Percentiles rank a stretch among this genome's conserved stretches.
Conservation (phyloP, 306 rosid genomes). For the Citrullus mucosospermus region DNA sequence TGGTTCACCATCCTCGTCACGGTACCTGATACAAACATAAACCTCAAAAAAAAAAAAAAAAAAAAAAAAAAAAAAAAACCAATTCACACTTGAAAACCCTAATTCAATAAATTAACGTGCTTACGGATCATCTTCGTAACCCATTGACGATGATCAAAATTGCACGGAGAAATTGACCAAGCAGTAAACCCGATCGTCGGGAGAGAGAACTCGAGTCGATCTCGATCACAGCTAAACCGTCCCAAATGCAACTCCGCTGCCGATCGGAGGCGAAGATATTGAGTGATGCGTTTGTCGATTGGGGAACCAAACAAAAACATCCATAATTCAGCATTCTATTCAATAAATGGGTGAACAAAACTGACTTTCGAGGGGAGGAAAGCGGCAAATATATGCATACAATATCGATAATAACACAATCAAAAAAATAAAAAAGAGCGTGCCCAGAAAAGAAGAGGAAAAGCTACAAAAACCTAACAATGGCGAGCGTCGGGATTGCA, state of each 20-base stretch:
- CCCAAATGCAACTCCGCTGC: background rate
- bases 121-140: slow-evolving; percentile 71
- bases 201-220: background rate
- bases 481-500: background rate
- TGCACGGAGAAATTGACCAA: background rate
- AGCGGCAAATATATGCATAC: background rate
- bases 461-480: background rate
- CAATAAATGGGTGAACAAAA: background rate
- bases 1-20: slow-evolving; percentile 91
- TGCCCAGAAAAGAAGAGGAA: background rate
- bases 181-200: background rate
- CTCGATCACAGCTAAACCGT: background rate
- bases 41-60: background rate
- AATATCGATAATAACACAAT: background rate
- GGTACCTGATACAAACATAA: slow-evolving; percentile 37
- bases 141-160: slow-evolving; percentile 28
- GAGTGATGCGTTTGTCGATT: background rate
- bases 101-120: slow-evolving; percentile 4
- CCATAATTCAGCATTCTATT: background rate
- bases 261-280: background rate
- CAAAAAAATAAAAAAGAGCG: background rate
- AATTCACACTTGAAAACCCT: slow-evolving; percentile 18
- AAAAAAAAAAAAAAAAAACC: background rate
- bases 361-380: background rate
- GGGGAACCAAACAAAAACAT: background rate